Percentiles rank a stretch among this genome's conserved stretches.
Conservation (phyloP, 768 basidiomycete genomes). For the Leccinum longicurvipes region DNA sequence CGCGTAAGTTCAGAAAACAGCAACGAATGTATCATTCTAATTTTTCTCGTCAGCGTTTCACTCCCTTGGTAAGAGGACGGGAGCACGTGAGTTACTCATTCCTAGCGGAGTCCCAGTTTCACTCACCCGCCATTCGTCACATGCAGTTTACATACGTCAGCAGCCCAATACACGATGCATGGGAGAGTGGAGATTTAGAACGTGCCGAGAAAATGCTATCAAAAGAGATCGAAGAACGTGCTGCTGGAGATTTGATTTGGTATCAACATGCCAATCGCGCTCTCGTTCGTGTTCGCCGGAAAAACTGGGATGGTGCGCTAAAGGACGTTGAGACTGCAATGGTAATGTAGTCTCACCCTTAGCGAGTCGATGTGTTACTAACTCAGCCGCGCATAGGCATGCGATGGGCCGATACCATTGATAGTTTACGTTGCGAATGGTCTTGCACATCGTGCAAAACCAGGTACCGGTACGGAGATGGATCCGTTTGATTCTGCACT, state of each 20-base stretch:
- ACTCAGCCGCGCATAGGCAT: background rate
- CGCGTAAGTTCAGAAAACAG: background rate
- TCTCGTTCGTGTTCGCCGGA: slow-evolving; percentile 8
- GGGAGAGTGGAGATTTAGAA: slow-evolving; percentile 6
- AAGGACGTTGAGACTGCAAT: background rate
- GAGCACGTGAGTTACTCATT: slow-evolving; percentile 5
- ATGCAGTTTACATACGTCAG: slow-evolving; percentile 14
- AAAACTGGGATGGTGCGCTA: slow-evolving; percentile 5
- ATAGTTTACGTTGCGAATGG: slow-evolving; percentile 5
- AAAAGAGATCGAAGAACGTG: slow-evolving; percentile 7
- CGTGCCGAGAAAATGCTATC: slow-evolving; percentile 6
- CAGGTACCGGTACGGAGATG: background rate
- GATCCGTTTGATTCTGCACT: background rate
- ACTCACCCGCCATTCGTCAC: background rate
- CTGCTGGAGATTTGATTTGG: background rate
- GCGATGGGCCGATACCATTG: background rate
- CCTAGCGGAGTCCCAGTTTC: too few species aligned
- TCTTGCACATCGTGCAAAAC: background rate
- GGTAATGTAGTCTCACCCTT: background rate
- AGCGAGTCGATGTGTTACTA: background rate
- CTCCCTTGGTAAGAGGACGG: background rate
- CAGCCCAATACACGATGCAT: background rate
- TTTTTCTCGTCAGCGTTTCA: slow-evolving; percentile 1
- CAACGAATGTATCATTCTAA: background rate
- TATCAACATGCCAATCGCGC: slow-evolving; percentile 16